Evolutionary conservation across 768 basidiomycete genomes (phyloP).

Genomic region (Boletus eberwhitei): DNA sequence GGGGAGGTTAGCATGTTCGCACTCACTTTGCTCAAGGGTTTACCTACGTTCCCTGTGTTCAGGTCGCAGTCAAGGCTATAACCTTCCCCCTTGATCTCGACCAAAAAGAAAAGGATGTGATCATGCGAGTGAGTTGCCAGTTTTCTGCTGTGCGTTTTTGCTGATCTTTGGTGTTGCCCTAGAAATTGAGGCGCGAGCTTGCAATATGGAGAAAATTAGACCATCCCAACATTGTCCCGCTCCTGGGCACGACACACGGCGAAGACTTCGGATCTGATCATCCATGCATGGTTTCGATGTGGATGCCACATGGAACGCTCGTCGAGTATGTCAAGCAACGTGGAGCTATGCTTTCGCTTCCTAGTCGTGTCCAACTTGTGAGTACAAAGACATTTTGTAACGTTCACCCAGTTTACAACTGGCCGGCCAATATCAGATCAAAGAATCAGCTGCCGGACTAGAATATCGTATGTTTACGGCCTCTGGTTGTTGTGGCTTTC

Average conservation of each 20-base stretch:
- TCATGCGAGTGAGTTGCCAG: neutral
- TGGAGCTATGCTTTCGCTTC: neutral
- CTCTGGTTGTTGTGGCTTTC: neutral
- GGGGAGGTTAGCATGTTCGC: neutral
- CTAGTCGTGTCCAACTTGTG: too few relatives aligned
- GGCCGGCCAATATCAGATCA: neutral
- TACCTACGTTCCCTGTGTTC: neutral
- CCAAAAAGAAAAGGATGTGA: neutral
- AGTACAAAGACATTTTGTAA: neutral
- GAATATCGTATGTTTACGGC: neutral
- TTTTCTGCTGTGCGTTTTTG: neutral
- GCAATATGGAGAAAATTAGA: constrained; percentile 8
- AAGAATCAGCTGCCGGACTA: neutral
- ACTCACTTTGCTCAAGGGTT: too few relatives aligned
- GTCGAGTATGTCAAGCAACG: neutral
- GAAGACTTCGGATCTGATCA: constrained; percentile 1
- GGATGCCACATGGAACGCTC: constrained; percentile 7
- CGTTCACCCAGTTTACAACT: neutral
- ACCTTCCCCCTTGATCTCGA: neutral
- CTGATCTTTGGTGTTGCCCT: neutral
- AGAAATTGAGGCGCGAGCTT: constrained; percentile 5
- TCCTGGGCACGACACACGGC: constrained; percentile 1
- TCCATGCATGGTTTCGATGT: constrained; percentile 6
- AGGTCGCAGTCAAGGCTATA: constrained; percentile 9
- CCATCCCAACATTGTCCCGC: constrained; percentile 8